Base-by-base conservation (phyloP, 371 early-diverging fungal species). In the Batkoa obscura region DNA sequence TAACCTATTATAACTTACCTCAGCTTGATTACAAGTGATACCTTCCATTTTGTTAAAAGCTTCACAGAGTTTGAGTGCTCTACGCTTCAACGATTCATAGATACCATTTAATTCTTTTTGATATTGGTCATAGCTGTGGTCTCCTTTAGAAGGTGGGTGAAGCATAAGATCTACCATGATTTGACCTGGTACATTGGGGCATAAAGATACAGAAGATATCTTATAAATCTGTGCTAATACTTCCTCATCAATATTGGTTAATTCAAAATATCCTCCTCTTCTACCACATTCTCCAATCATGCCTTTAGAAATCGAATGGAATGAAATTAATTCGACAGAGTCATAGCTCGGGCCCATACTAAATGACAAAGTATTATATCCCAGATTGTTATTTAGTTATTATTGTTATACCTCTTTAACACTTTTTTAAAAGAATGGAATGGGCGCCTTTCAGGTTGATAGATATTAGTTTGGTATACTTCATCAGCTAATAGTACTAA, bases 271-370 rank as follows among this genome's bases (percentile, higher is more conserved):
- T 2, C 96, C 98, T 57, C 96, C 98, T 43, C 98, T 87, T 50
- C 90, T 84, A 45, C 98, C 98, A 62, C 98, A 97, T 66, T 97
- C 98, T 57, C 98, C 98, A 60, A 97, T 71, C 90, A 94, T 86
- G 47, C 98, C 98, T 71, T 97, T 97, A 46, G 93, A 92, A 53
- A 91, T 80, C 48, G 86, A 86, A 65, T 97, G 94, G 83, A 92
- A 94, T 32, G 92, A 91, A 64, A 97, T 76, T 43, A 97, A 74
- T 69, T 97, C 95, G 5, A 80, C 50, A 38, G 71, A 63, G 3
- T 72, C 62, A 62, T 72, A 81, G n/a, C 64, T 53, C 3, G 75
- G 65, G 12, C 79, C 83, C 80, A 78, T 81, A 52, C 75, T 66
- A n/a, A 31, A 5, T 10, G 3, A 31, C 13, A 50, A 13, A n/a